A percentile compares a stretch with the other conserved stretches of the same genome.
Conservation (phyloP, 495 filamentous ascomycete genomes). For the Penicillium pancosmium region DNA sequence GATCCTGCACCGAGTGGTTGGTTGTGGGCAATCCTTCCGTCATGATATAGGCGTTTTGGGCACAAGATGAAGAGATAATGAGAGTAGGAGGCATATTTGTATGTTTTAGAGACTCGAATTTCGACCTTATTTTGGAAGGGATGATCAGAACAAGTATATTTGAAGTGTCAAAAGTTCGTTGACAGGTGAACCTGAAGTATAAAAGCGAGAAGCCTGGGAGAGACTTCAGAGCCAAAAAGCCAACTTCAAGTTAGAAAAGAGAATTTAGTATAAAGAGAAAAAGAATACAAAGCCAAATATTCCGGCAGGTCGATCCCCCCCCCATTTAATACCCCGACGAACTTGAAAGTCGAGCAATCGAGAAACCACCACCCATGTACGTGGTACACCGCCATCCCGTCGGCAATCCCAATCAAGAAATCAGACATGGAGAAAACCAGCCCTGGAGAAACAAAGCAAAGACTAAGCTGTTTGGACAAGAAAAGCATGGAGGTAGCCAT, state of each 20-base stretch:
- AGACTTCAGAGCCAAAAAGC: conserved; percentile 1
- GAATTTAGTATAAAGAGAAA: neutral
- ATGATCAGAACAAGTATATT: too few species aligned
- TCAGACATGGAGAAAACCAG: neutral
- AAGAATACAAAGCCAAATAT: neutral
- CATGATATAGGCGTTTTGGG: conserved; percentile 6
- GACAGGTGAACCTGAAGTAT: too few species aligned
- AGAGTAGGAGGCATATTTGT: neutral
- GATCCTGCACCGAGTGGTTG: conserved; percentile 35
- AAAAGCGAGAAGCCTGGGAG: neutral
- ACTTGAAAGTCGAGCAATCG: conserved; percentile 8
- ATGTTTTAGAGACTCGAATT: too few species aligned
- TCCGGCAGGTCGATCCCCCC: conserved; percentile 9
- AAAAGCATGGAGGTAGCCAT: conserved; percentile 21
- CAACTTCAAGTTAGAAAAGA: neutral
- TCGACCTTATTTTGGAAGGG: too few species aligned
- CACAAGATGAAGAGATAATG: neutral
- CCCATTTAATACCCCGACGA: conserved; percentile 26
- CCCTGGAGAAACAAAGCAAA: conserved; percentile 13
- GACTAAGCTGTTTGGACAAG: conserved; percentile 26
- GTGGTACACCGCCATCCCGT: conserved; percentile 45
- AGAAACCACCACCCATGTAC: conserved; percentile 20
- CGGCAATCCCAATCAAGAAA: conserved; percentile 31
- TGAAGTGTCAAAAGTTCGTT: too few species aligned
- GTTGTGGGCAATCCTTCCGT: conserved; percentile 13